Evolutionary conservation across 805 yeast species (phyloP).

Genomic region (Lipomyces kockii): DNA sequence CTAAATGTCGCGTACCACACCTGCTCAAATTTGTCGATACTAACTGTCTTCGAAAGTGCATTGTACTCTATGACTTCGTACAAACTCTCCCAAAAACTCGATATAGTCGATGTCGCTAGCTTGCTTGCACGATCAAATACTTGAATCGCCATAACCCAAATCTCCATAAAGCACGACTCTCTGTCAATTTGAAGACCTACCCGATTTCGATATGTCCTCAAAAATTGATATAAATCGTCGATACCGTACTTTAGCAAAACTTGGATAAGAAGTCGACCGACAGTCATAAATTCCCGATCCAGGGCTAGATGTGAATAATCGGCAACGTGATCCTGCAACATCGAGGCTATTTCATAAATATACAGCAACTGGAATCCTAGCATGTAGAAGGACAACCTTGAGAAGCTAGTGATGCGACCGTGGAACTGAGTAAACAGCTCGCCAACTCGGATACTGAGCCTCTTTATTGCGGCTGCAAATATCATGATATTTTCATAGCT

Average conservation of each 20-base stretch:
- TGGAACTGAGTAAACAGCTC: constrained; percentile 34
- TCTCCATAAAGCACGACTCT: constrained; percentile 26
- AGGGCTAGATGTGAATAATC: constrained; percentile 24
- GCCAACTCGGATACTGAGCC: constrained; percentile 20
- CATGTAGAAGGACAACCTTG: constrained; percentile 26
- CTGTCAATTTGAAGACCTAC: constrained; percentile 19
- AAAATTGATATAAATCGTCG: constrained; percentile 28
- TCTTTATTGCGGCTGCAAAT: constrained; percentile 19
- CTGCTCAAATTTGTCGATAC: constrained; percentile 28
- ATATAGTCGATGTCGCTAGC: neutral
- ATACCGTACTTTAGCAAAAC: constrained; percentile 27
- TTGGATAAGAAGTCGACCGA: constrained; percentile 26
- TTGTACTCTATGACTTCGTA: constrained; percentile 19
- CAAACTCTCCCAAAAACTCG: constrained; percentile 29
- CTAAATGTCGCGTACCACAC: constrained; percentile 34
- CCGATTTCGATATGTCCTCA: constrained; percentile 27
- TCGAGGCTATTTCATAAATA: constrained; percentile 23
- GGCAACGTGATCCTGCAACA: constrained; percentile 12
- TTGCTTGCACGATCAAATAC: constrained; percentile 17
- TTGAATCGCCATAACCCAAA: constrained; percentile 33
- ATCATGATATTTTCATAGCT: constrained; percentile 14
- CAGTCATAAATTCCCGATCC: constrained; percentile 25
- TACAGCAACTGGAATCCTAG: constrained; percentile 33
- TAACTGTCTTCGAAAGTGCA: neutral
- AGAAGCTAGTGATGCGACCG: constrained; percentile 17